Evolutionary conservation across 257 asterid genomes (phyloP), one percentile per base, ranked within the genome.

Genomic region (Primulina huaijiensis): DNA sequence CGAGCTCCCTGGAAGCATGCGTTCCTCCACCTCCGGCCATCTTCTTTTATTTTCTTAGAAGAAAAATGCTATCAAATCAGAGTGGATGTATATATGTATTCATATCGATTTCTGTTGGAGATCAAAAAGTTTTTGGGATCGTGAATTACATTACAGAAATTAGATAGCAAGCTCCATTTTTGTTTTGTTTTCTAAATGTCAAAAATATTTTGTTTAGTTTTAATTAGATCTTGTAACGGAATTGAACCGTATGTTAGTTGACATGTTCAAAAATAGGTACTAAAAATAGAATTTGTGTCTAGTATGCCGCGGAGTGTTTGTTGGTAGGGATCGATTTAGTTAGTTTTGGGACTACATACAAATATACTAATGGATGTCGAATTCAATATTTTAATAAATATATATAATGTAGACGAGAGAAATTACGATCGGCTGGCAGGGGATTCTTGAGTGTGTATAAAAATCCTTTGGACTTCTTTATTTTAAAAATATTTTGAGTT

Each of bases 11-110:
- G 27, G 69, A 35, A 1, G 25, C 23, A 11, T 75, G 78, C 8
- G 78, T 70, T n/a, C 70, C 68, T 76, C 78, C 85, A 20, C 87
- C 87, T 40, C 84, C 89, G 3, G 60, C 76, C 89, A 81, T 84
- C 11, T 29, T 20, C 16, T 55, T 67, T 67, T 9, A 3, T 55
- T 16, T 3, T 30, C 33, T 1, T 35, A 23, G 14, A 27, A 53
- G 43, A 27, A 2, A 27, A 27, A 27, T 27, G 3, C 2, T 27
- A 35, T 35, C 43, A 35, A 35, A 35, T 35, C 10, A 35, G 11
- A 35, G 43, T 35, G 11, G 11, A 35, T 35, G 7, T 35, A 35
- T 35, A 8, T 35, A 35, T 27, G 30, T 27, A 27, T 27, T 27
- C 30, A 27, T 2, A 37, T 37, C 3, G 46, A 37, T 43, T 11